Conservation (phyloP, 2,329 filamentous ascomycete species). For the Ceratocystis albifundus region DNA sequence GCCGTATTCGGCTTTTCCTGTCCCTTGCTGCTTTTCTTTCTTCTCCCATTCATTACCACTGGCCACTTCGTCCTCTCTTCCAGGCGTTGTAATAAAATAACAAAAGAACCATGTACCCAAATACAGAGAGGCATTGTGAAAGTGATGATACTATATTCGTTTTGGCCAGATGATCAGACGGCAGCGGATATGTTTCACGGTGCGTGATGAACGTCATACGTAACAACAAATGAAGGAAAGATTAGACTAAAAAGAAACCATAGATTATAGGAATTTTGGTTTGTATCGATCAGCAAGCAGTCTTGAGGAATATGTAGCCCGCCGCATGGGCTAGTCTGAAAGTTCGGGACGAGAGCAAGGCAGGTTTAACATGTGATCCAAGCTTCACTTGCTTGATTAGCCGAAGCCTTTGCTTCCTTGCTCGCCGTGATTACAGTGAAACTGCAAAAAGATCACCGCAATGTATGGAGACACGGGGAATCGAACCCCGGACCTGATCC, state of each 20-base stretch:
- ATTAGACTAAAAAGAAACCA: neutral
- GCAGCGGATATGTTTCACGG: neutral
- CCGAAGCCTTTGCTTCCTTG: neutral
- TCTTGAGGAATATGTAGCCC: too few relatives aligned
- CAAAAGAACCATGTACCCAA: neutral
- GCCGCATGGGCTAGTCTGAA: too few relatives aligned
- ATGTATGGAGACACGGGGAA: constrained; percentile 18
- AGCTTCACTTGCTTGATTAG: neutral
- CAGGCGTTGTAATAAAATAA: neutral
- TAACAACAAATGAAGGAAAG: neutral
- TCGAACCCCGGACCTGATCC: constrained; percentile 23
- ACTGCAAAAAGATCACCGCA: neutral
- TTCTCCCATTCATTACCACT: neutral
- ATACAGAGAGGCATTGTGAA: neutral
- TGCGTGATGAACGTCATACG: neutral
- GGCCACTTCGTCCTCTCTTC: neutral
- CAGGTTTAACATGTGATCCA: neutral
- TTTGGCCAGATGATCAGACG: neutral
- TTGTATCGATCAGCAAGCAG: too few relatives aligned
- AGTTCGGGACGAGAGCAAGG: too few relatives aligned
- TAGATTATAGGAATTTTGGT: neutral
- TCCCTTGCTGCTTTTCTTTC: neutral
- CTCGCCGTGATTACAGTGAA: neutral
- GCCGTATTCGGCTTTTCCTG: neutral
- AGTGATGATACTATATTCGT: neutral